phyloP scores from a whole-genome alignment of 352 stramenopile genomes.

The Sclerospora graminicola region DNA sequence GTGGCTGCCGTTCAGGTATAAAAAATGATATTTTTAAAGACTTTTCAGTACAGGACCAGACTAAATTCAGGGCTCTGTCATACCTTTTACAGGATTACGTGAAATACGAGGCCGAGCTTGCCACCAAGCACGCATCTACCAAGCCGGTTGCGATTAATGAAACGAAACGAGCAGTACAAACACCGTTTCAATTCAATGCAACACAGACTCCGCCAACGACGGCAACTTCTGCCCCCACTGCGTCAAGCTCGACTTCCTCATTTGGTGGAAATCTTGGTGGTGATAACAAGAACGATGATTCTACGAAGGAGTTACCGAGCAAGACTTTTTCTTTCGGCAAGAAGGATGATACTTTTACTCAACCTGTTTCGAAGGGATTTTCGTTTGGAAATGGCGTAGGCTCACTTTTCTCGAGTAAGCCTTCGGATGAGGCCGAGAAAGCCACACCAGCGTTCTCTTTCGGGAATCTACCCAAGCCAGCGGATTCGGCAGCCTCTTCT shows the following conservation, averaged over 20 bases:
- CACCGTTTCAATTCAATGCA: conserved; percentile 18
- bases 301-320: conserved; percentile 2
- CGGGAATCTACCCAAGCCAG: conserved; percentile 15
- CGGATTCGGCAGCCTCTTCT: conserved; percentile 13
- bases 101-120: conserved; percentile 51
- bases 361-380: conserved; percentile 6
- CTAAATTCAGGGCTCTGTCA: conserved; percentile 2
- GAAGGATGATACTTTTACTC: conserved; percentile 7
- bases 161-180: conserved; percentile 9
- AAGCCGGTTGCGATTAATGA: conserved; percentile 43
- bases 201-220: conserved; percentile 4
- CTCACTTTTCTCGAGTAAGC: conserved; percentile 30
- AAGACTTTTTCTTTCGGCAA: conserved; percentile 16
- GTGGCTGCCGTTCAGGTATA: conserved; percentile 41
- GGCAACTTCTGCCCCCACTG: conserved; percentile 6
- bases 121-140: conserved; percentile 44
- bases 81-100: conserved; percentile 51
- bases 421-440: conserved; percentile 17
- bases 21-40: neutral
- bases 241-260: conserved; percentile 18
- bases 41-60: neutral
- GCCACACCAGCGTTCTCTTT: conserved; percentile 40
- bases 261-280: conserved; percentile 14
- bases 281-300: conserved; percentile 9
- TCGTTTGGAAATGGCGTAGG: conserved; percentile 18